These are phyloP conservation scores for Cercospora sojina DNA, from an alignment of 2,329 filamentous ascomycete genomes.

Conservation along the genomic window DNA sequence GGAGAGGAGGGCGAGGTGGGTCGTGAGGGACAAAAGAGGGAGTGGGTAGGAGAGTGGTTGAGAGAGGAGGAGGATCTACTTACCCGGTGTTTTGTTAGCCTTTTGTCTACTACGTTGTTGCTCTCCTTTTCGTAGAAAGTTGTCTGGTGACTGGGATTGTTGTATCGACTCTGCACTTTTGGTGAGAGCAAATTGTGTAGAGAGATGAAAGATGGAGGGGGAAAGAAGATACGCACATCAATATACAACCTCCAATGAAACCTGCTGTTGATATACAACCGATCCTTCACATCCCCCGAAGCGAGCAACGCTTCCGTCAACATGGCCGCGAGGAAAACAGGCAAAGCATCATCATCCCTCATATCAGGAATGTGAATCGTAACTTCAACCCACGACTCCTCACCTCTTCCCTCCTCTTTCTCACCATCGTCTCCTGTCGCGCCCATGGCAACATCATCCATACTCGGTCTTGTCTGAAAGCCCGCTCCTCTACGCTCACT, in stretches of 20 bases:
- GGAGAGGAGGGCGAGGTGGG: slow-evolving; percentile 86
- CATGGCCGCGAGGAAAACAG: slow-evolving; percentile 85
- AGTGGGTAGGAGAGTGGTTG: slow-evolving; percentile 89
- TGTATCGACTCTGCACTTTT: background rate
- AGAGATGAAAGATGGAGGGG: background rate
- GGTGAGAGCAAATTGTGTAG: background rate
- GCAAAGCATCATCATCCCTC: slow-evolving; percentile 85
- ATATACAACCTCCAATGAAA: slow-evolving; percentile 98
- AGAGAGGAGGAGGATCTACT: slow-evolving; percentile 86
- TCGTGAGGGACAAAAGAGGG: slow-evolving; percentile 86
- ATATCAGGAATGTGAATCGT: slow-evolving; percentile 87
- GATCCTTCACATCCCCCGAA: slow-evolving; percentile 64
- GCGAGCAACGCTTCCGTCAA: slow-evolving; percentile 80
- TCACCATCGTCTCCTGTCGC: slow-evolving; percentile 39
- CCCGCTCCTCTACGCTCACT: slow-evolving; percentile 45
- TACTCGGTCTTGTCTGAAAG: slow-evolving; percentile 2
- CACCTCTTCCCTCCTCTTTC: slow-evolving; percentile 46
- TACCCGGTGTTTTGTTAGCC: slow-evolving; percentile 13
- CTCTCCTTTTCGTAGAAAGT: background rate
- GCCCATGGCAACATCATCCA: slow-evolving; percentile 21
- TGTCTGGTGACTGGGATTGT: background rate
- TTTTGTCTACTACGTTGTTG: no score
- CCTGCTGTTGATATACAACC: slow-evolving; percentile 80
- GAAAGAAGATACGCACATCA: slow-evolving; percentile 65
- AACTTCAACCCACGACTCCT: slow-evolving; percentile 81